Evolutionary conservation across 2,329 filamentous ascomycete genomes (phyloP), one percentile per base, ranked within the genome.

Genomic region (Leptodontidium sp.): DNA sequence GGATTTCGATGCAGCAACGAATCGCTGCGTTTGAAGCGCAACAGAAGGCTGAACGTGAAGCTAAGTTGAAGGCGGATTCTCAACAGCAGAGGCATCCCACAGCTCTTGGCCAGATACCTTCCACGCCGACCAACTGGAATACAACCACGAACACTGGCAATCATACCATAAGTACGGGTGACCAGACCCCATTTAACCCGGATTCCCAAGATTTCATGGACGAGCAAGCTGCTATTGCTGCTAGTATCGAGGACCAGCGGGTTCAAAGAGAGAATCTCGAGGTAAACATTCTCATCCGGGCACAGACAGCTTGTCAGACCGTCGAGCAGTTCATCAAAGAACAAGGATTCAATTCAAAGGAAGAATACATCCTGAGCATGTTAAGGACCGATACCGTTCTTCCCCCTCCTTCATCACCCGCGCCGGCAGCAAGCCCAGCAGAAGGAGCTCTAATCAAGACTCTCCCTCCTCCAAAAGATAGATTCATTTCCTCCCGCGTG

Each of bases 351-450:
- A 8, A 4, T 24, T 50, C 47, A 7, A 24, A 50, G 47, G 47
- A 50, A 50, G 47, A 50, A 24, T 50, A 50, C 47, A 50, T 50
- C n/a, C n/a, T 5, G n/a, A 21, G n/a, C n/a, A 50, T 50, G 47
- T 26, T 50, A 17, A 24, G 21, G n/a, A 50, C n/a, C 7, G 47
- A 50, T 50, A 50, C n/a, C 47, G n/a, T 21, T 24, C 9, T 50
- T 50, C 17, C n/a, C 9, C 21, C 9, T 8, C 47, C 47, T 24
- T 4, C n/a, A 50, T 21, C 45, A 3, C n/a, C 17, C 4, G 5
- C 21, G 47, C 47, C 17, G 8, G 15, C 47, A n/a, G n/a, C 47
- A 2, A n/a, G n/a, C 47, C 21, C 47, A 50, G 9, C n/a, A 21
- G 47, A 21, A 24, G n/a, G 9, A 2, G 8, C 5, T 12, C 9